Base-by-base conservation (phyloP, 306 rosid genomes). In the Sechiopsis laciniata region DNA sequence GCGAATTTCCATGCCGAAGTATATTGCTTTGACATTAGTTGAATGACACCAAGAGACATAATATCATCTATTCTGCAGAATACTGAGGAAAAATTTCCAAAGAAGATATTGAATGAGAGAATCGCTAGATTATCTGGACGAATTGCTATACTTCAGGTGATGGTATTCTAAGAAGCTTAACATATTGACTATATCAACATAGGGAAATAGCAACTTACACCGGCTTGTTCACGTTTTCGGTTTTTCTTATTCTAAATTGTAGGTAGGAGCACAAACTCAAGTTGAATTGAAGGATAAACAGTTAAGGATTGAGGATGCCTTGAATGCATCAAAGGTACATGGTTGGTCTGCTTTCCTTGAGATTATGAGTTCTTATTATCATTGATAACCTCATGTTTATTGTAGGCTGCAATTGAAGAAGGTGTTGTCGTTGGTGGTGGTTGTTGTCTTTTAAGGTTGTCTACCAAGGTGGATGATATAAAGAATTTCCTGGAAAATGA, bases 361-460 rank as follows among this genome's bases (percentile, higher is more conserved):
- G 52, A 32, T 8, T 54, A 29, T n/a, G 62, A 26, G 21, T 55
- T 32, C 32, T 29, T 26, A 52, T 8, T 16, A 55, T 51, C 63
- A 32, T 13, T 53, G 9, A 32, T 26, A 54, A 71, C 21, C 75
- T 53, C 51, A 67, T 37, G 82, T 37, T 24, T 45, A 32, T 77
- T 58, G 66, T 78, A 93, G 98, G 91, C 98, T 22, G 96, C 98
- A 71, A 93, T 93, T 17, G 96, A 90, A 77, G 98, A 90, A 87
- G 98, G 98, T 70, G 87, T 93, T 32, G 97, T 90, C 67, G 97
- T 90, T 81, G 97, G 97, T 48, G 98, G 98, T 50, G 98, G 98
- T 24, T 93, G 96, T 78, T 79, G 91, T 89, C 96, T 93, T 82
- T 78, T 90, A 80, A 84, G 98, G 84, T 82, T 90, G 40, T 93